Base-by-base conservation (phyloP, 2,329 filamentous ascomycete genomes). In the Fusarium sororula region DNA sequence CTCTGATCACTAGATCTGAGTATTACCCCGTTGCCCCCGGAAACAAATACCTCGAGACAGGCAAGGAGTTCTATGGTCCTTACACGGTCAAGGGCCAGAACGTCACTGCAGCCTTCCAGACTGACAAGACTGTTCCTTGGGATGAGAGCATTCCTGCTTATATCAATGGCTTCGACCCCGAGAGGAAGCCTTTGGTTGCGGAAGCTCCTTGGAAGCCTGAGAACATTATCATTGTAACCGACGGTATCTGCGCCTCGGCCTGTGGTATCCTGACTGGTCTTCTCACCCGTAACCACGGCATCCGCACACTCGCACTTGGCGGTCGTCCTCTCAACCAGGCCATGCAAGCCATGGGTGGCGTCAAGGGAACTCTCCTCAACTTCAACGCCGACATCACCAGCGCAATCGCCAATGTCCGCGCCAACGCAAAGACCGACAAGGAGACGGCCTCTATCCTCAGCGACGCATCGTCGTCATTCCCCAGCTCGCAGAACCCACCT, bases 301-400 rank as follows among this genome's bases (percentile, higher is more conserved):
- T 78, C 38, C 76, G 76, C 20, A 78, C 76, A 2, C 60, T 92
- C 32, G 85, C 86, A 4, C 84, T 91, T n/a, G 91, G 92, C 15
- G 92, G 92, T 4, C 87, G 89, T 3, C 87, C 91, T 1, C 81
- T 82, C 17, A 75, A 83, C 1, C 82, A 82, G 0, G 86, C 87
- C 2, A 92, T 91, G 83, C 90, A 92, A 82, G 87, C 85, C 9
- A 84, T 92, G 24, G 90, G 91, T n/a, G 91, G 91, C n/a, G 87
- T 90, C 54, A 90, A 91, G 75, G 91, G 91, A 38, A 82, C 75
- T 68, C 5, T 81, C 75, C 70, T 73, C 54, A 66, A 54, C 18
- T 59, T 58, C 60, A 66, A 74, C 61, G 37, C 57, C 1, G 72
- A 77, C 22, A 66, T 78, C 15, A 35, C 68, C 15, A 42, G 24